Conservation (phyloP, 2,329 filamentous ascomycete species). For the Teratosphaeria pseudoeucalypti region DNA sequence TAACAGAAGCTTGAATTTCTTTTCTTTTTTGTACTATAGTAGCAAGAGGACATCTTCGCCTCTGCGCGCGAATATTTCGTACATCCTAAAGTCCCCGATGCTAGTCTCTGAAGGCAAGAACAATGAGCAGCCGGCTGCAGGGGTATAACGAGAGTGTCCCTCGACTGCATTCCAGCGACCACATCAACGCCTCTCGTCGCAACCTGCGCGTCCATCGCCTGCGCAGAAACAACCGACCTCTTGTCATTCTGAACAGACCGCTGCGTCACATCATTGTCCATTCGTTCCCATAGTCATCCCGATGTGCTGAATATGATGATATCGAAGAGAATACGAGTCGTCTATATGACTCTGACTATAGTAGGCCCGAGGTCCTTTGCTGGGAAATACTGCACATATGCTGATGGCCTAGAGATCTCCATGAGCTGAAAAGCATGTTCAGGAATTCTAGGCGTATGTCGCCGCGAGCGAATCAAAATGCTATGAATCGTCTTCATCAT, state of each 20-base stretch:
- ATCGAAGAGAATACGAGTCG: background rate
- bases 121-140: conserved; percentile 8
- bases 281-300: background rate
- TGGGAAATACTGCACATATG: background rate
- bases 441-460: background rate
- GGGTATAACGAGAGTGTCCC: conserved; percentile 11
- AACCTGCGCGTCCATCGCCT: background rate
- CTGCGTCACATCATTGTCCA: conserved; percentile 7
- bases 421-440: background rate
- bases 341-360: background rate
- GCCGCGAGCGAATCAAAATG: background rate
- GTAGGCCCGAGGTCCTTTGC: background rate
- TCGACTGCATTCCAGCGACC: conserved; percentile 3
- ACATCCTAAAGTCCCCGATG: background rate
- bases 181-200: background rate
- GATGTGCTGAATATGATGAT: background rate
- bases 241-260: conserved; percentile 1
- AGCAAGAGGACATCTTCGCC: background rate
- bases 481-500: conserved; percentile 29
- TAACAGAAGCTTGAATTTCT: background rate
- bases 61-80: background rate
- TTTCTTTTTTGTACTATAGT: background rate
- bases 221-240: background rate
- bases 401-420: background rate
- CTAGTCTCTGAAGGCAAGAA: background rate